Evolutionary conservation across 345 rosid genomes (phyloP).

Genomic region (Sonneratia caseolaris): DNA sequence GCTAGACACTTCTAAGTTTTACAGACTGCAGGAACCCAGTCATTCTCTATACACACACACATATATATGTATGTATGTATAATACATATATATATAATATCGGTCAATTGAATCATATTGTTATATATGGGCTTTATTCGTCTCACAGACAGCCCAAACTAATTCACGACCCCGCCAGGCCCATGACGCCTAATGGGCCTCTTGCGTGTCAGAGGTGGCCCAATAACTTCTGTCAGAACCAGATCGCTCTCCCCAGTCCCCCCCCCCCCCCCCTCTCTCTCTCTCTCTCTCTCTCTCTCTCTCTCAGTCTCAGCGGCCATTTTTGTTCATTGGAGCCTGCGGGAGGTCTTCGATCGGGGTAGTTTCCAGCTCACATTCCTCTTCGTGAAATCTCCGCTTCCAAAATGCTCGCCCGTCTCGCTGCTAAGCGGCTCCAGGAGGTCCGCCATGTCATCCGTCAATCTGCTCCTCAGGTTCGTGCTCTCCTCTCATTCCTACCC

Average conservation of each 20-base stretch:
- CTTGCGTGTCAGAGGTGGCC: not conserved
- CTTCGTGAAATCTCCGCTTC: conserved; percentile 3
- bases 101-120: no score
- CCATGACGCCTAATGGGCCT: not conserved
- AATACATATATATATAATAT: no score
- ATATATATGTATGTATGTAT: no score
- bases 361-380: not conserved
- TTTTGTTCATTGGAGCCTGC: not conserved
- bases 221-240: not conserved
- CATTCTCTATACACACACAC: no score
- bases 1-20: no score
- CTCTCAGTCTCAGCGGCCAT: conserved; percentile 1
- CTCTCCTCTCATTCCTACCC: conserved; percentile 12
- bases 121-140: no score
- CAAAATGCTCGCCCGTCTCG: conserved; percentile 79
- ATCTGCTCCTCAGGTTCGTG: conserved; percentile 8
- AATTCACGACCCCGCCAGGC: not conserved
- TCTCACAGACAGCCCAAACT: not conserved
- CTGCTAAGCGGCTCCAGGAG: conserved; percentile 64
- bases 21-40: no score
- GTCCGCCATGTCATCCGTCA: conserved; percentile 69
- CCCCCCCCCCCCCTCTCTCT: no score
- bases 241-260: not conserved
- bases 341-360: not conserved
- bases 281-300: not conserved